A percentile compares a stretch with the other conserved stretches of the same genome.
These are phyloP conservation scores for Auricularia auricula-judae DNA, from an alignment of 768 basidiomycete genomes.

Conservation along the genomic window DNA sequence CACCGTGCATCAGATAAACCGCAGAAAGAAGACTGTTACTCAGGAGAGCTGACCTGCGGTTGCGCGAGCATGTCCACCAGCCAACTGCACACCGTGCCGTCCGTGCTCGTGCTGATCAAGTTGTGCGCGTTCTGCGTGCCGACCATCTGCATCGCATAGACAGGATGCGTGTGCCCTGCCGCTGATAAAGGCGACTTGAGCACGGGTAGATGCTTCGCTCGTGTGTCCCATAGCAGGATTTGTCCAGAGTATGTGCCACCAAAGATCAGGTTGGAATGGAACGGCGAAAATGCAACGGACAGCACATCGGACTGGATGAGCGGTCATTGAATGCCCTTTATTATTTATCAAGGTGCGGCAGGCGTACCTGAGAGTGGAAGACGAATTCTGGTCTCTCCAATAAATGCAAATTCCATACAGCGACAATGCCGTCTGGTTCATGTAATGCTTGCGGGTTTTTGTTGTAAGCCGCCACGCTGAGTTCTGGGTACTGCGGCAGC, in stretches of 20 bases:
- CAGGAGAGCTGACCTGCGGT: slow-evolving; percentile 57
- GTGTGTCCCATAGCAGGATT: slow-evolving; percentile 95
- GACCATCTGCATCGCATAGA: slow-evolving; percentile 97
- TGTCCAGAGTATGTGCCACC: slow-evolving; percentile 99
- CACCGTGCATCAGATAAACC: not conserved
- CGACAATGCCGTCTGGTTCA: slow-evolving; percentile 94
- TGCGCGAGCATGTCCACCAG: slow-evolving; percentile 97
- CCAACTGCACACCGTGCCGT: slow-evolving; percentile 97
- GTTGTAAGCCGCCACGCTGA: slow-evolving; percentile 93
- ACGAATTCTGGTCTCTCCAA: slow-evolving; percentile 94
- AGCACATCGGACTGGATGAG: slow-evolving; percentile 81
- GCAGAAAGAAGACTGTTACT: not conserved
- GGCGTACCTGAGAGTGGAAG: slow-evolving; percentile 88
- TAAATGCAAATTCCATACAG: slow-evolving; percentile 94
- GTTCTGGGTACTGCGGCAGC: slow-evolving; percentile 72
- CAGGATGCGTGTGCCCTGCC: slow-evolving; percentile 94
- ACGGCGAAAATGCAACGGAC: slow-evolving; percentile 93
- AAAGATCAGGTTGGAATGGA: slow-evolving; percentile 93
- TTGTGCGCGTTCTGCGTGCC: slow-evolving; percentile 99
- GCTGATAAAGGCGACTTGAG: slow-evolving; percentile 94
- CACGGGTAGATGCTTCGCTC: slow-evolving; percentile 91
- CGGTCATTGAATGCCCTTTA: not conserved
- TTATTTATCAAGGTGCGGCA: no score
- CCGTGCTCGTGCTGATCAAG: slow-evolving; percentile 91
- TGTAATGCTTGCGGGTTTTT: slow-evolving; percentile 90